Percentiles rank a stretch among this genome's conserved stretches.
Evolutionary conservation across 768 basidiomycete species (phyloP).

Genomic region (Leccinum longicurvipes): DNA sequence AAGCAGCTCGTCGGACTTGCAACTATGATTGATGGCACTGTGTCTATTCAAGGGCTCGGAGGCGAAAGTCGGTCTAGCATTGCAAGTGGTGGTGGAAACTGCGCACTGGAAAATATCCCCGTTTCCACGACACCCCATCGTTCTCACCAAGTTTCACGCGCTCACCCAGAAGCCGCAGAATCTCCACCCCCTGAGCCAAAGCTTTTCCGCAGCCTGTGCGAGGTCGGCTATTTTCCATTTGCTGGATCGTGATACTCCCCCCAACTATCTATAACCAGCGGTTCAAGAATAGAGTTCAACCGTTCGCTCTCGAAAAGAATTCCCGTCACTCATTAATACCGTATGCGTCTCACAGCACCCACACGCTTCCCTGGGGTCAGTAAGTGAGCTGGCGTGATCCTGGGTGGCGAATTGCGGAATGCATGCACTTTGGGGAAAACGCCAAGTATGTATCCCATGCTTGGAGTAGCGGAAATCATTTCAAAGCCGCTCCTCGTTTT

Average conservation of each 20-base stretch:
- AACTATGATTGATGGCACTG: no score
- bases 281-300: conserved; percentile 15
- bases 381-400: neutral
- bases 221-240: neutral
- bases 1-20: no score
- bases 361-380: neutral
- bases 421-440: conserved; percentile 8
- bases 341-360: neutral
- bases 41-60: no score
- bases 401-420: neutral
- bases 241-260: neutral
- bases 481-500: neutral
- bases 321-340: conserved; percentile 10
- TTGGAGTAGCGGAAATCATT: conserved; percentile 13
- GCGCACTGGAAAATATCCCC: no score
- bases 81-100: no score
- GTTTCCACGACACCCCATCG: conserved; percentile 8
- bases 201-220: conserved; percentile 11
- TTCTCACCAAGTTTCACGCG: conserved; percentile 11
- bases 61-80: no score
- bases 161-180: conserved; percentile 5
- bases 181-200: conserved; percentile 7
- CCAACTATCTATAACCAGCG: conserved; percentile 1
- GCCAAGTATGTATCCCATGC: conserved; percentile 14
- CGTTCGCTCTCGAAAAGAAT: conserved; percentile 16